A percentile compares a stretch with the other conserved stretches of the same genome.
These are phyloP conservation scores for Phytopythium montanum DNA, from an alignment of 352 stramenopile genomes.

Conservation along the genomic window DNA sequence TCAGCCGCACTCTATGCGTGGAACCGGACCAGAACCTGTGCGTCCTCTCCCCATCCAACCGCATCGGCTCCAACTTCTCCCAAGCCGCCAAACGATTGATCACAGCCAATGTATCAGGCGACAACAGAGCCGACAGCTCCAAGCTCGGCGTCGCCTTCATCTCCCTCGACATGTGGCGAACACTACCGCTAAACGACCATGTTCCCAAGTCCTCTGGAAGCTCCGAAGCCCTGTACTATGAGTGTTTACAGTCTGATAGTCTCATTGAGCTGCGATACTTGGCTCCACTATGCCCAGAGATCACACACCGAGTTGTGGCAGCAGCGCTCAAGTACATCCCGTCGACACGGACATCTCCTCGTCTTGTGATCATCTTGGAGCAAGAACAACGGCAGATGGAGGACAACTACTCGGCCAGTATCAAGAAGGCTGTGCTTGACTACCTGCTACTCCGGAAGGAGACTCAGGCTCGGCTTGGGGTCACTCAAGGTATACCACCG, in stretches of 20 bases:
- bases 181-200: neutral
- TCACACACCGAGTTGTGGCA: constrained; percentile 40
- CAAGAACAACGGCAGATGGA: constrained; percentile 41
- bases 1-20: constrained; percentile 67
- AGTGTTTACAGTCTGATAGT: constrained; percentile 34
- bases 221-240: constrained; percentile 56
- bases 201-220: neutral
- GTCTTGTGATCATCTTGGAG: constrained; percentile 41
- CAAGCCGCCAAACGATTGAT: constrained; percentile 34
- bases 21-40: constrained; percentile 60
- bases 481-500: constrained; percentile 38
- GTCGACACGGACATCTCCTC: constrained; percentile 15
- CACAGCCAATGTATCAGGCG: constrained; percentile 29
- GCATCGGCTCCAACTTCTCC: constrained; percentile 71
- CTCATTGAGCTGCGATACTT: constrained; percentile 43
- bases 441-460: constrained; percentile 50
- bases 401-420: constrained; percentile 55
- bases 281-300: constrained; percentile 23
- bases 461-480: constrained; percentile 43
- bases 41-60: constrained; percentile 59
- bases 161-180: neutral
- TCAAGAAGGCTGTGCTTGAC: constrained; percentile 76
- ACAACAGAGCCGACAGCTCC: neutral
- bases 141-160: constrained; percentile 3
- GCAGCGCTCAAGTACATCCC: constrained; percentile 54